A percentile compares a stretch with the other conserved stretches of the same genome.
Evolutionary conservation across 2,329 filamentous ascomycete species (phyloP).

Genomic region (Diaporthe longicolla): DNA sequence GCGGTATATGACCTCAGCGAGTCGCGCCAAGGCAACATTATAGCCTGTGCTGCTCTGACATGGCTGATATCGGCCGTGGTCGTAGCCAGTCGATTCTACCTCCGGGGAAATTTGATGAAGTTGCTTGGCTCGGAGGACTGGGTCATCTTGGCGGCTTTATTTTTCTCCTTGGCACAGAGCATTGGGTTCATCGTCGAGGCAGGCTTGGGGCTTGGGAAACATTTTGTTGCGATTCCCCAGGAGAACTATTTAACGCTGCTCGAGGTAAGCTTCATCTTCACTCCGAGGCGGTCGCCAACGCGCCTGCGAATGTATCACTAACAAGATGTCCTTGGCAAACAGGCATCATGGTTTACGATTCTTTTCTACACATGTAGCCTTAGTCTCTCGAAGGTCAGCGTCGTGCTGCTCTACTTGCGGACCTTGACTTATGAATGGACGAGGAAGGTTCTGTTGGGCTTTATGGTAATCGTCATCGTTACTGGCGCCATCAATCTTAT

Average conservation of each 20-base stretch:
- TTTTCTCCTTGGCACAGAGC: slow-evolving; percentile 42
- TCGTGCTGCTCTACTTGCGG: slow-evolving; percentile 48
- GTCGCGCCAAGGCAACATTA: slow-evolving; percentile 37
- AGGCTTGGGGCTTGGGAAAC: slow-evolving; percentile 33
- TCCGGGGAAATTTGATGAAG: slow-evolving; percentile 50
- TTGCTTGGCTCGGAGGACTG: slow-evolving; percentile 53
- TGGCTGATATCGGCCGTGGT: slow-evolving; percentile 48
- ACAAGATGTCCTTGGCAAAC: not conserved
- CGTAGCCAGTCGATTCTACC: slow-evolving; percentile 51
- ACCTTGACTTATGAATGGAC: slow-evolving; percentile 47
- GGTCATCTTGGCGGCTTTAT: slow-evolving; percentile 50
- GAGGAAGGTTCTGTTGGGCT: slow-evolving; percentile 43
- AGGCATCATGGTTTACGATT: slow-evolving; percentile 43
- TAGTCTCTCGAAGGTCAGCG: slow-evolving; percentile 47
- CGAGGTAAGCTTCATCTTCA: slow-evolving; percentile 19
- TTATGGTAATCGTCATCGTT: slow-evolving; percentile 43
- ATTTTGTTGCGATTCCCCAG: slow-evolving; percentile 2
- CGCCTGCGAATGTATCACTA: not conserved
- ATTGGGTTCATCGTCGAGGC: slow-evolving; percentile 33
- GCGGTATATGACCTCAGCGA: slow-evolving; percentile 31
- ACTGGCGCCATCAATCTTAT: slow-evolving; percentile 42
- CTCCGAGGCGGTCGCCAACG: too few relatives aligned
- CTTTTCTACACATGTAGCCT: slow-evolving; percentile 47
- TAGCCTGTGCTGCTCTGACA: slow-evolving; percentile 39
- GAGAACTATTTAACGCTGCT: not conserved